Evolutionary conservation across 2,329 filamentous ascomycete genomes (phyloP), one percentile per base, ranked within the genome.

Genomic region (Exophiala sp.): DNA sequence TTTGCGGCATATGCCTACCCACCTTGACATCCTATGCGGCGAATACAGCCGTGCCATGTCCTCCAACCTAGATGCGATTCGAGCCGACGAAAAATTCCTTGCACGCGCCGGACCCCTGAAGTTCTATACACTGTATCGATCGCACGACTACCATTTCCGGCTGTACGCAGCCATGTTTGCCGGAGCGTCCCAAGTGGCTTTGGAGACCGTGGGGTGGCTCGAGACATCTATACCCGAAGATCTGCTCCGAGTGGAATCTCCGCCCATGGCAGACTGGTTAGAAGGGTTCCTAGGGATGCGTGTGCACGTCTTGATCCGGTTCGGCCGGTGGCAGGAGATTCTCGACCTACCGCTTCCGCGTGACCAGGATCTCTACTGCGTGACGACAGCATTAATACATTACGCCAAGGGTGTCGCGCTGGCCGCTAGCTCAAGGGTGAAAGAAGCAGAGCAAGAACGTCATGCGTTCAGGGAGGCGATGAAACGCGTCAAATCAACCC

Each of bases 101-200:
- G 65, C 68, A 0, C 70, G 74, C 3, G 71, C 76, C 6, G 83
- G 85, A 0, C 70, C 79, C 0, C 64, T 79, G 53, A 85, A 85
- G 63, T 89, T 90, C 63, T 91, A 90, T 68, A 83, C 82, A 0
- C 74, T 89, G 3, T 91, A 90, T 63, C 78, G 86, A 11, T 77
- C 78, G 43, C 86, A 91, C 63, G 74, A 90, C 62, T 83, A 82
- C 59, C 86, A 90, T 62, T 88, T 86, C 56, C 76, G 80, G 1
- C 77, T 89, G 43, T 90, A 90, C 62, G 82, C 82, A 0, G 85
- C 85, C 50, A 87, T 90, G 85, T 85, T 90, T 57, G 78, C 83
- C 0, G 86, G 82, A 0, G 78, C 84, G 62, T 83, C 73, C 1
- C 63, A 68, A 19, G 70, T 82, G 9, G 82, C 84, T 0, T 64